Percentiles rank a stretch among this genome's conserved stretches.
These are phyloP conservation scores for Fusarium verrucosum DNA, from an alignment of 2,329 filamentous ascomycete species.

Conservation along the genomic window DNA sequence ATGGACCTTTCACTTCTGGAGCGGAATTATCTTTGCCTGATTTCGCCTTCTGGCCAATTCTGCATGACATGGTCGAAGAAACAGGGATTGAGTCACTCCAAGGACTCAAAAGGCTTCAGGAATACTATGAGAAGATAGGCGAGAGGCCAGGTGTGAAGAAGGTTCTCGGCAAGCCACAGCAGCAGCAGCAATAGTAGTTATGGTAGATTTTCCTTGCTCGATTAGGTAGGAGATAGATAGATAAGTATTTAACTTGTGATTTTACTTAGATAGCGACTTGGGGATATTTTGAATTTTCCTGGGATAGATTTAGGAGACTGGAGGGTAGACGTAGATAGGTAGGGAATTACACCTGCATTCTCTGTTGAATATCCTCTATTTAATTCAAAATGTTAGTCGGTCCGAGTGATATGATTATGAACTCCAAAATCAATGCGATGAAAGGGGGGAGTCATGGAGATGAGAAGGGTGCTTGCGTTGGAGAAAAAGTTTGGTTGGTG, in stretches of 20 bases:
- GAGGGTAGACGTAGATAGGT: not conserved
- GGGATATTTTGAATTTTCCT: not conserved
- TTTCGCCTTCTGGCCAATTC: conserved; percentile 66
- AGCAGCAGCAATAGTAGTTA: not conserved
- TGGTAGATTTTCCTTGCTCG: not conserved
- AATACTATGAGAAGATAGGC: conserved; percentile 51
- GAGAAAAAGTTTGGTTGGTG: not conserved
- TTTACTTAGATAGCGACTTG: not conserved
- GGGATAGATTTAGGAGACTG: not conserved
- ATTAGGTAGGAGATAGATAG: not conserved
- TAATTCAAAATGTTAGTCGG: not conserved
- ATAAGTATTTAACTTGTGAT: not conserved
- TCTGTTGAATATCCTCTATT: conserved; percentile 4
- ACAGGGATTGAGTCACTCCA: conserved; percentile 47
- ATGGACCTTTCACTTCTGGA: conserved; percentile 58
- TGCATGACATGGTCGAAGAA: conserved; percentile 56
- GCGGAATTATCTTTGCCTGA: conserved; percentile 57
- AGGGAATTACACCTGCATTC: conserved; percentile 1
- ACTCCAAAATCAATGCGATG: not conserved
- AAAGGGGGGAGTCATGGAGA: not conserved
- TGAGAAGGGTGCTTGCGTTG: not conserved
- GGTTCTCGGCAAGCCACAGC: conserved; percentile 30
- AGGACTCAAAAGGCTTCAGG: conserved; percentile 45
- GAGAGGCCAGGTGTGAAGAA: conserved; percentile 38
- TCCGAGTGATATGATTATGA: not conserved